These are phyloP conservation scores for Floccularia luteovirens DNA, from an alignment of 768 basidiomycete genomes.

Conservation along the genomic window DNA sequence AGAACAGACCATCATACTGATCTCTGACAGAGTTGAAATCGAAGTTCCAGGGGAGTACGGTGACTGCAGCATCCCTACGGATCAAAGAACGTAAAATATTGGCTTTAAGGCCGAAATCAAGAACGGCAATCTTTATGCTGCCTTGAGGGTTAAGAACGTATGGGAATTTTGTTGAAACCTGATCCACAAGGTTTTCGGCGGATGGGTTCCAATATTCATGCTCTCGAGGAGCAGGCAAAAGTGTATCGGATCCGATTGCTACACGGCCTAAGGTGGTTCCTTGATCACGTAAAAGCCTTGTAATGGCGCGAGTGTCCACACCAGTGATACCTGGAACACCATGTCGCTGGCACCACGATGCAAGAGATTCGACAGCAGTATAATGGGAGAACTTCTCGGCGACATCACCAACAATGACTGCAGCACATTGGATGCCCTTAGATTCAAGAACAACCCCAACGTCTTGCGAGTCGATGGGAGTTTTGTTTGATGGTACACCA, in stretches of 20 bases:
- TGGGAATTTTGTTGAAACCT: constrained; percentile 79
- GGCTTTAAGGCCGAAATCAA: constrained; percentile 97
- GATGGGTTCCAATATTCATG: constrained; percentile 94
- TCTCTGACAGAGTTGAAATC: constrained; percentile 92
- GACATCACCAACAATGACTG: constrained; percentile 89
- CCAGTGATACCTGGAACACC: constrained; percentile 92
- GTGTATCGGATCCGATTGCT: constrained; percentile 70
- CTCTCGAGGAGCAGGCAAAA: constrained; percentile 46
- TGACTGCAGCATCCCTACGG: constrained; percentile 85
- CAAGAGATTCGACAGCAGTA: constrained; percentile 85
- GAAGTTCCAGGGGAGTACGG: constrained; percentile 95
- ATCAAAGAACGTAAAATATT: constrained; percentile 94
- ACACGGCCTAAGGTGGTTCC: constrained; percentile 94
- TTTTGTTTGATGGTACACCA: constrained; percentile 81
- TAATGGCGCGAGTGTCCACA: constrained; percentile 97
- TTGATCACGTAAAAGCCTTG: constrained; percentile 87
- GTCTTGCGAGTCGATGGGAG: constrained; percentile 64
- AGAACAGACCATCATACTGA: constrained; percentile 89
- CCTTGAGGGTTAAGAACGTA: constrained; percentile 85
- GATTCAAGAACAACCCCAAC: constrained; percentile 91
- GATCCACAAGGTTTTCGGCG: constrained; percentile 86
- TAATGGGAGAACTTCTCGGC: constrained; percentile 95
- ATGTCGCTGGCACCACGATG: constrained; percentile 88
- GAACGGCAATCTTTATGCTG: constrained; percentile 86
- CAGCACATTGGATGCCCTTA: constrained; percentile 82